Conservation (phyloP, 2,329 filamentous ascomycete species). For the Geoglossum cookeanum region DNA sequence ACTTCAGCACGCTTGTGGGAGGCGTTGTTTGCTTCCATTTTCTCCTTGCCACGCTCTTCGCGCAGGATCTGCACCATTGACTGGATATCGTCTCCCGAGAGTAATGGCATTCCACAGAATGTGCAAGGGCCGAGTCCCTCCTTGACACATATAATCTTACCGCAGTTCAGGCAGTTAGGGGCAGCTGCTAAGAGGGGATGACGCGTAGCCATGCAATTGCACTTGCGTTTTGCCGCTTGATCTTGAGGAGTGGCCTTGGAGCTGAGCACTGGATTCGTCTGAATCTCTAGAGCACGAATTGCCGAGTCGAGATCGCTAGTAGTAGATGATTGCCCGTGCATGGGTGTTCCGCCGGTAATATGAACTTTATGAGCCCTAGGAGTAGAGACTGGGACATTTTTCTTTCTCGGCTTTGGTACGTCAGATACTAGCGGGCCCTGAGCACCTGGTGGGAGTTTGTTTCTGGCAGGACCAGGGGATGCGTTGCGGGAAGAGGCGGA, state of each 20-base stretch:
- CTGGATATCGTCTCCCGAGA: too few relatives aligned
- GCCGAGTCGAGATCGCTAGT: constrained; percentile 53
- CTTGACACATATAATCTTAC: constrained; percentile 87
- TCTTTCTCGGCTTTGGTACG: constrained; percentile 20
- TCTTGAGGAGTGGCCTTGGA: constrained; percentile 22
- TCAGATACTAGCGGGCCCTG: constrained; percentile 72
- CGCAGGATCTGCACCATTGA: constrained; percentile 63
- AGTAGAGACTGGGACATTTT: constrained; percentile 23
- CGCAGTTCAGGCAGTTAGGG: constrained; percentile 81
- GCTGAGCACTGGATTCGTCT: constrained; percentile 58
- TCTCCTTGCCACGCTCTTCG: constrained; percentile 72
- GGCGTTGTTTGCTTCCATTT: constrained; percentile 62
- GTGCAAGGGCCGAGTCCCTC: constrained; percentile 90
- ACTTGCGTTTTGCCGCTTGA: constrained; percentile 40
- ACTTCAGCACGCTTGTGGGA: constrained; percentile 48
- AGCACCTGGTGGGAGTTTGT: constrained; percentile 44
- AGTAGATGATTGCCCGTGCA: constrained; percentile 62
- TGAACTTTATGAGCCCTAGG: constrained; percentile 43
- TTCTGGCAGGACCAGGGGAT: constrained; percentile 22
- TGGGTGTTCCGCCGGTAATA: constrained; percentile 58
- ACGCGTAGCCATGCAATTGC: constrained; percentile 71
- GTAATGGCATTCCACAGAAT: constrained; percentile 24
- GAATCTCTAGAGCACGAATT: constrained; percentile 76
- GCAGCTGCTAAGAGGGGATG: constrained; percentile 82
- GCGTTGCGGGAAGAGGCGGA: constrained; percentile 15